phyloP scores from a whole-genome alignment of 148 eudicot genomes.

The Chenopodium album region DNA sequence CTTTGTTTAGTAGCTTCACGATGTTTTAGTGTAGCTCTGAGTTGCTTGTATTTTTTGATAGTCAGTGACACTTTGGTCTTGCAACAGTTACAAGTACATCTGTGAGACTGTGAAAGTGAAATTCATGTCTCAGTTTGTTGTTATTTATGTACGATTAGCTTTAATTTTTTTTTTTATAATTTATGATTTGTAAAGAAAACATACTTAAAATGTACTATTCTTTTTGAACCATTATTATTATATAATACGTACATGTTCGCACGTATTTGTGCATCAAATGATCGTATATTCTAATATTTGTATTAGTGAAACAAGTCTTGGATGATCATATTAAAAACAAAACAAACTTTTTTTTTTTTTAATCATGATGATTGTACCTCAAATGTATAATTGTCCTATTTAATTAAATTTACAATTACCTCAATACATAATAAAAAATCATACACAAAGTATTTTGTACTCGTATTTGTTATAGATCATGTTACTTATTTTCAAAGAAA shows the following conservation, averaged over 20 bases:
- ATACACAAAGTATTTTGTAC: too few relatives aligned
- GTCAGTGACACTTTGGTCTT: slow-evolving; percentile 1
- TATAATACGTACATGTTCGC: slow-evolving; percentile 12
- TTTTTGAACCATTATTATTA: slow-evolving; percentile 9
- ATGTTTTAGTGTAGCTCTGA: slow-evolving; percentile 3
- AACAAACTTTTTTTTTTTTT: too few relatives aligned
- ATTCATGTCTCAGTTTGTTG: slow-evolving; percentile 15
- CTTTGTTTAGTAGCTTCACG: not conserved
- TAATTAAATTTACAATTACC: too few relatives aligned
- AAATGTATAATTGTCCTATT: too few relatives aligned
- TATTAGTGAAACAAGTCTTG: not conserved
- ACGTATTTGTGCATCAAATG: slow-evolving; percentile 11
- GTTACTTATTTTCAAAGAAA: too few relatives aligned
- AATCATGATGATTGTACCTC: too few relatives aligned
- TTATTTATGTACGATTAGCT: slow-evolving; percentile 18
- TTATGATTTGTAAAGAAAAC: slow-evolving; percentile 20
- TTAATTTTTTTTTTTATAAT: not conserved
- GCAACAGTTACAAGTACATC: not conserved
- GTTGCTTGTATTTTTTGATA: not conserved
- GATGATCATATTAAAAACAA: not conserved
- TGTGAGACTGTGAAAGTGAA: slow-evolving; percentile 14
- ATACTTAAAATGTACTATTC: slow-evolving; percentile 15
- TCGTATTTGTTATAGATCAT: too few relatives aligned
- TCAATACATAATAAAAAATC: too few relatives aligned
- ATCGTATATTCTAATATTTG: not conserved